Evolutionary conservation across 2,329 filamentous ascomycete genomes (phyloP).

Genomic region (Aspergillus sp.): DNA sequence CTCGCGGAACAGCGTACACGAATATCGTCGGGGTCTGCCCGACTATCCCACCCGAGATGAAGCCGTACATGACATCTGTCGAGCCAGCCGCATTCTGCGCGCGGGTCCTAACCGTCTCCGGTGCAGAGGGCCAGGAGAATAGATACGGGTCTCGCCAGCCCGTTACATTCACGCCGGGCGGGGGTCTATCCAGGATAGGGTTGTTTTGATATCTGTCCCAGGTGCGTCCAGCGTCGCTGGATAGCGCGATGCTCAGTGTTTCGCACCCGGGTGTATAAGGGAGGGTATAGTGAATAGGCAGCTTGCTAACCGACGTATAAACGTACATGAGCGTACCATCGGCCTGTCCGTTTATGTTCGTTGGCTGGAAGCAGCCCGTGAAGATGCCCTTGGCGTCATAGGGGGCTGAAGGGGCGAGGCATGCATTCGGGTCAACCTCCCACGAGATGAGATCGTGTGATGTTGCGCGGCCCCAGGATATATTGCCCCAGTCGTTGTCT

Average conservation of each 20-base stretch:
- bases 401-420: slow-evolving; percentile 31
- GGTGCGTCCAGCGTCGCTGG: slow-evolving; percentile 37
- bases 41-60: slow-evolving; percentile 50
- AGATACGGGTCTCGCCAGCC: slow-evolving; percentile 47
- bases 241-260: slow-evolving; percentile 40
- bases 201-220: slow-evolving; percentile 39
- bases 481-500: slow-evolving; percentile 43
- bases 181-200: slow-evolving; percentile 39
- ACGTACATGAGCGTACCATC: slow-evolving; percentile 33
- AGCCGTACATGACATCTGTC: slow-evolving; percentile 40
- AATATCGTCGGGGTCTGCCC: slow-evolving; percentile 47
- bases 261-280: slow-evolving; percentile 39
- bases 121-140: slow-evolving; percentile 29
- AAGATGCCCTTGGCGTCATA: slow-evolving; percentile 46
- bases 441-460: slow-evolving; percentile 42
- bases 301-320: slow-evolving; percentile 42
- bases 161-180: slow-evolving; percentile 35
- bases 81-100: not conserved
- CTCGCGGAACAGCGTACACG: slow-evolving; percentile 45
- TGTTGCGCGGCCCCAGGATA: slow-evolving; percentile 43
- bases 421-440: slow-evolving; percentile 28
- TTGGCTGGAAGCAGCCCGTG: slow-evolving; percentile 40
- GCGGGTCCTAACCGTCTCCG: not conserved
- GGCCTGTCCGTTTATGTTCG: slow-evolving; percentile 21
- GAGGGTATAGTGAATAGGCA: slow-evolving; percentile 43